Percentiles rank a stretch among this genome's conserved stretches.
These are phyloP conservation scores for Stephanodiscus triporus DNA, from an alignment of 108 stramenopile species.

Conservation along the genomic window DNA sequence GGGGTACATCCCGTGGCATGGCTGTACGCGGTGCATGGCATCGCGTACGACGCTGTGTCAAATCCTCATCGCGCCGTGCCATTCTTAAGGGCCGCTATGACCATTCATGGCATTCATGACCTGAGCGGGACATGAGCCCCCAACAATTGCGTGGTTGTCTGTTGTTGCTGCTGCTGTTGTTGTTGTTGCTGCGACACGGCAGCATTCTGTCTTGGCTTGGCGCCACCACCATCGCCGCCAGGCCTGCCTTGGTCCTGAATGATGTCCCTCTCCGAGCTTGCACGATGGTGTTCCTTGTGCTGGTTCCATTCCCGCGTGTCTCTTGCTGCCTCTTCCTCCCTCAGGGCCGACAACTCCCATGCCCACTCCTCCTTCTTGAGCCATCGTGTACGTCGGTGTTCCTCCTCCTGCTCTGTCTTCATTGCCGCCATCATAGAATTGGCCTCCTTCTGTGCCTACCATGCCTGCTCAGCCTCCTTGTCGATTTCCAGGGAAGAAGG, in stretches of 20 bases:
- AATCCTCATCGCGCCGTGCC: constrained; percentile 72
- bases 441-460: not conserved
- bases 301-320: not conserved
- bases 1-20: constrained; percentile 72
- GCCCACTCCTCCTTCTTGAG: constrained; percentile 16
- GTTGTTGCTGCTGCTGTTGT: not conserved
- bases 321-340: constrained; percentile 8
- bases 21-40: constrained; percentile 58
- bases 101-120: constrained; percentile 38
- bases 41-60: constrained; percentile 66
- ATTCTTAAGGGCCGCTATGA: constrained; percentile 63
- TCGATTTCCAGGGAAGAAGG: constrained; percentile 24
- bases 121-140: not conserved
- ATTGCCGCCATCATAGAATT: constrained; percentile 14
- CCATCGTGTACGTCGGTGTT: not conserved
- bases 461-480: constrained; percentile 23
- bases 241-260: constrained; percentile 14
- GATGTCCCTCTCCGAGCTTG: constrained; percentile 25
- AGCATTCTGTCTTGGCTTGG: not conserved
- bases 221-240: not conserved
- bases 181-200: not conserved
- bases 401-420: constrained; percentile 11
- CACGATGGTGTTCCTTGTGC: constrained; percentile 18
- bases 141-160: not conserved
- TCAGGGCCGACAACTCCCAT: constrained; percentile 5